Base-by-base conservation (phyloP, 352 stramenopile species). In the Globisporangium viniferum region DNA sequence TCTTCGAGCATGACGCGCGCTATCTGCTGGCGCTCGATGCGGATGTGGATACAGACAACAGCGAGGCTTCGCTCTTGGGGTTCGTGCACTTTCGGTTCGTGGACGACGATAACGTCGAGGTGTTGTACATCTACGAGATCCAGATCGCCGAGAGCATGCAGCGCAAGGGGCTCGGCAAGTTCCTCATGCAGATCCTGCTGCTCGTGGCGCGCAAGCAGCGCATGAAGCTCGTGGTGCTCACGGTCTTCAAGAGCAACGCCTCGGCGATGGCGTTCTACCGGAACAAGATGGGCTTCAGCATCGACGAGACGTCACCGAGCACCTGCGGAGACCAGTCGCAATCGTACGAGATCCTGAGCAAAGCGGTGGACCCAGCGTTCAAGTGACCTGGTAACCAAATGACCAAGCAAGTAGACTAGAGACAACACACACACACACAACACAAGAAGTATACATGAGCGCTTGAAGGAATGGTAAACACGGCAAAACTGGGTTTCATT, bases 21-120 rank as follows among this genome's bases (percentile, higher is more conserved):
- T 98, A 97, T 75, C 67, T 98, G 31, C 69, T 97, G 61, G 80
- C 78, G 33, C 55, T 76, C 27, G 54, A 68, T 20, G 33, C 18
- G 1, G 65, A 67, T n/a, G 59, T 6, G 2, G 22, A 60, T 10
- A 24, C 36, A 44, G 36, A 51, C 24, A 71, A 78, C 62, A 3
- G 41, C 14, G 69, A 66, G 3, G 12, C 14, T 8, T 48, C 62
- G 3, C 72, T 97, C 18, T 72, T 84, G 18, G 90, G 72, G 9
- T 98, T 98, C 70, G 78, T 85, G 24, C 95, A 98, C 73, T 98
- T 97, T 81, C 94, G 94, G 20, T 98, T 98, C 68, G 82, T 98
- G 64, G 83, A 91, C 39, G 92, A 98, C 67, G 92, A 98, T 61
- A 89, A 90, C 22, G 89, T 91, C 24, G 68, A 86, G 1, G 92